Evolutionary conservation across 2,329 filamentous ascomycete species (phyloP).

Genomic region (Laburnicola sp.): DNA sequence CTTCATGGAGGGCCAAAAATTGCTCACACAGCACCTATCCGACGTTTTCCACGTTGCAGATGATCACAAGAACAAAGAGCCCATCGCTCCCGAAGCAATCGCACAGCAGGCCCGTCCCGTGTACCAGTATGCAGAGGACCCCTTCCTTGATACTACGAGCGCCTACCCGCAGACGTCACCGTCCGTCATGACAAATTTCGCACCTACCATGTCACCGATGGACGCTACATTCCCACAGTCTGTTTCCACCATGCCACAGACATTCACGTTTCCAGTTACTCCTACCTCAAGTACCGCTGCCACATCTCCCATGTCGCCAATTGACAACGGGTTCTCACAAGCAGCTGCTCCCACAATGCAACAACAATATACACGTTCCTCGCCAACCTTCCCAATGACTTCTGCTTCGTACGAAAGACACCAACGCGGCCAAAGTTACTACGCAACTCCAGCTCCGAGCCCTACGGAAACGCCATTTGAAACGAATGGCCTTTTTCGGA

Average conservation of each 20-base stretch:
- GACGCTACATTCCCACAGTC: too few relatives aligned
- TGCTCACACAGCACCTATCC: conserved; percentile 77
- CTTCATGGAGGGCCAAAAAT: conserved; percentile 76
- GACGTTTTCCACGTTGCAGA: conserved; percentile 94
- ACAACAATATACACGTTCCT: too few relatives aligned
- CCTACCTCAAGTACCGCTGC: too few relatives aligned
- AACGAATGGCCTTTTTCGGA: conserved; percentile 26
- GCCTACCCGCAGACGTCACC: conserved; percentile 19
- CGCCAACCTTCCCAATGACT: conserved; percentile 13
- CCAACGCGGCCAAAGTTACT: conserved; percentile 27
- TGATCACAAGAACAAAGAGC: conserved; percentile 76
- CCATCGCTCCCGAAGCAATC: conserved; percentile 24
- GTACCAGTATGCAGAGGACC: conserved; percentile 11
- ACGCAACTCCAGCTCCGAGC: conserved; percentile 26
- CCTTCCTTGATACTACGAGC: conserved; percentile 9
- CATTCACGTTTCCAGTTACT: too few relatives aligned
- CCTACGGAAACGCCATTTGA: conserved; percentile 25
- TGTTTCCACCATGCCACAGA: too few relatives aligned
- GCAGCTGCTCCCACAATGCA: background rate
- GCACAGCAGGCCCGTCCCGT: conserved; percentile 16
- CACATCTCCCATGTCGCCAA: too few relatives aligned
- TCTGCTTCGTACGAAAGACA: conserved; percentile 20
- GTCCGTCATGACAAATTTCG: conserved; percentile 26
- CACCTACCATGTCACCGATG: background rate
- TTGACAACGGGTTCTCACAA: background rate